These are phyloP conservation scores for Backusella liffmaniae DNA, from an alignment of 192 early-diverging fungal species.

Conservation along the genomic window DNA sequence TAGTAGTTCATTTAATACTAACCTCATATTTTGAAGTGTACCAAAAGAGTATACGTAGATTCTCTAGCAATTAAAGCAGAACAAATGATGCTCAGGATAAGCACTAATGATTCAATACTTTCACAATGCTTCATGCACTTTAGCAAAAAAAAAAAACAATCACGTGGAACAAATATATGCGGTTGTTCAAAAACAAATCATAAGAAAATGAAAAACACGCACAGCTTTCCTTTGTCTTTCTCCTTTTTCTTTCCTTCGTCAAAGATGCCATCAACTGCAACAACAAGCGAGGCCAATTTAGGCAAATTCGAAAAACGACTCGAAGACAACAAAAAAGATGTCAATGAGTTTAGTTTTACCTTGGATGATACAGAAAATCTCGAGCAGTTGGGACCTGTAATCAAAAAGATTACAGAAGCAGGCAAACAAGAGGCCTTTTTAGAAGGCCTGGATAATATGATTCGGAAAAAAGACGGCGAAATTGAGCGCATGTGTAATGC, in stretches of 20 bases:
- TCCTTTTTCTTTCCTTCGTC: neutral
- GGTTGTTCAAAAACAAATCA: neutral
- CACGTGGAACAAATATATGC: neutral
- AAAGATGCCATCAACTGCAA: neutral
- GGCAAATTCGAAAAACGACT: neutral
- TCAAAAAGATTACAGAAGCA: constrained; percentile 87
- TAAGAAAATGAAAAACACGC: neutral
- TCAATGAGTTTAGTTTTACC: neutral
- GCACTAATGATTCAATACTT: too few relatives aligned
- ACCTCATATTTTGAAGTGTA: too few relatives aligned
- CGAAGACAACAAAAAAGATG: constrained; percentile 1
- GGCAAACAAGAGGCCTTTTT: constrained; percentile 84
- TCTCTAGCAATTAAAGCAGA: too few relatives aligned
- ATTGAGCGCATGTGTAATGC: constrained; percentile 97
- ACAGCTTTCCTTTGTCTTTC: neutral
- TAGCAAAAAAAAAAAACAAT: neutral
- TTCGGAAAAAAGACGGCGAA: constrained; percentile 87
- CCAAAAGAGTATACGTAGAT: too few relatives aligned
- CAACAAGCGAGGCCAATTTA: neutral
- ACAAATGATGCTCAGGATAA: too few relatives aligned
- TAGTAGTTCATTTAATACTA: too few relatives aligned
- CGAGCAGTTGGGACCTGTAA: constrained; percentile 81
- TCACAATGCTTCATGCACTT: too few relatives aligned
- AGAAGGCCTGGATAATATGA: constrained; percentile 82
- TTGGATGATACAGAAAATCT: constrained; percentile 63